Evolutionary conservation across 306 rosid genomes (phyloP), one percentile per base, ranked within the genome.

Genomic region (Quercus variabilis): DNA sequence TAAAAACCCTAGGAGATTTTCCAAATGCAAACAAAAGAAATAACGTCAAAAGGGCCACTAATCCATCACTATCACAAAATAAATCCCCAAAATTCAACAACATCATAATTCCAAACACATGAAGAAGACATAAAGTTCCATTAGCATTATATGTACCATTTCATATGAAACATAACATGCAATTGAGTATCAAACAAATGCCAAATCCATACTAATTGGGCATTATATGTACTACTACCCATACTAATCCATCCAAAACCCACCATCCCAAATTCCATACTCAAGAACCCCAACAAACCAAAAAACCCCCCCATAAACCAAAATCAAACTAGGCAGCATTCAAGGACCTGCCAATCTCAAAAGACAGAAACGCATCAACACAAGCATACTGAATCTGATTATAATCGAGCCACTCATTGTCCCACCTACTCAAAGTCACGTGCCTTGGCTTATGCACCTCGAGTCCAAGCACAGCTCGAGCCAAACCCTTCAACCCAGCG

Each of bases 361-460:
- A 88, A 26, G 92, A 84, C 21, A 84, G 13, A 35, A 84, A 88
- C 14, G 92, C 92, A 75, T 88, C 92, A 55, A 86, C 6, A 31
- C 85, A 84, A 55, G 92, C 92, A 70, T 88, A 88, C 75, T 65
- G 84, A 2, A 88, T 78, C 88, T 88, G 92, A 60, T 26, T 71
- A 9, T 1, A 60, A 63, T 38, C 71, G 0, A 86, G 92, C 86
- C 85, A 84, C n/a, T 63, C 72, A 64, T n/a, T 72, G 68, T 88
- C 90, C 90, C 92, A 88, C 62, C 88, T 30, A 68, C 92, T 82
- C 90, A 84, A 4, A 28, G 90, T 86, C 18, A 88, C 81, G 1
- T 69, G 60, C 65, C 25, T 82, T 21, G 92, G 87, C 84, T 89
- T 89, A 17, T 69, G 13, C 14, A 89, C 12, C 76, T 84, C 87